Conservation (phyloP, 2,329 filamentous ascomycete genomes). For the Penicillium sp. region DNA sequence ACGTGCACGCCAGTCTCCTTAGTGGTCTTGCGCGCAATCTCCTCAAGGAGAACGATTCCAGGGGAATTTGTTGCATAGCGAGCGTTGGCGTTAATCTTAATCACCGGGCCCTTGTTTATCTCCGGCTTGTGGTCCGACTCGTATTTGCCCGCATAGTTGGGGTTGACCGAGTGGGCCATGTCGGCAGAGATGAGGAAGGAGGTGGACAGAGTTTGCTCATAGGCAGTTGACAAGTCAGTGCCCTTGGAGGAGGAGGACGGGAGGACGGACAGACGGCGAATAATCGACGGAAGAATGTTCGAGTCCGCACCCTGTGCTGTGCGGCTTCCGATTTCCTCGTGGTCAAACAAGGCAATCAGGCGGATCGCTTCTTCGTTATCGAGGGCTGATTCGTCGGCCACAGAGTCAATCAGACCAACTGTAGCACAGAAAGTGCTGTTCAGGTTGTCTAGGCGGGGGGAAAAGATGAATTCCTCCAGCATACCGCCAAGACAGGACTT, state of each 20-base stretch:
- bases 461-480: slow-evolving; percentile 93
- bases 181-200: slow-evolving; percentile 95
- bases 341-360: slow-evolving; percentile 91
- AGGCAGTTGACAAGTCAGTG: slow-evolving; percentile 70
- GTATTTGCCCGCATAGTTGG: slow-evolving; percentile 91
- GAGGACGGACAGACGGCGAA: slow-evolving; percentile 80
- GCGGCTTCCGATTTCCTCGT: slow-evolving; percentile 92
- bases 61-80: slow-evolving; percentile 96
- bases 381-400: slow-evolving; percentile 62
- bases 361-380: slow-evolving; percentile 78
- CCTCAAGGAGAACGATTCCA: slow-evolving; percentile 87
- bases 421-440: slow-evolving; percentile 95
- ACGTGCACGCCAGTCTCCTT: slow-evolving; percentile 63
- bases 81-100: slow-evolving; percentile 98
- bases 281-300: slow-evolving; percentile 81
- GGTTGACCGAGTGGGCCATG: slow-evolving; percentile 95
- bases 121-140: slow-evolving; percentile 85
- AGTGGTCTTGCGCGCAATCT: slow-evolving; percentile 67
- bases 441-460: slow-evolving; percentile 90
- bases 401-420: slow-evolving; percentile 77
- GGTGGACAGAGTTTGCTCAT: slow-evolving; percentile 85
- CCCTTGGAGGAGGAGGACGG: slow-evolving; percentile 60
- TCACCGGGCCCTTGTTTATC: slow-evolving; percentile 94
- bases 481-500: slow-evolving; percentile 84
- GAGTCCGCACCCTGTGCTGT: slow-evolving; percentile 93